Evolutionary conservation across 2,329 filamentous ascomycete species (phyloP).

Genomic region (Fusarium avenaceum): DNA sequence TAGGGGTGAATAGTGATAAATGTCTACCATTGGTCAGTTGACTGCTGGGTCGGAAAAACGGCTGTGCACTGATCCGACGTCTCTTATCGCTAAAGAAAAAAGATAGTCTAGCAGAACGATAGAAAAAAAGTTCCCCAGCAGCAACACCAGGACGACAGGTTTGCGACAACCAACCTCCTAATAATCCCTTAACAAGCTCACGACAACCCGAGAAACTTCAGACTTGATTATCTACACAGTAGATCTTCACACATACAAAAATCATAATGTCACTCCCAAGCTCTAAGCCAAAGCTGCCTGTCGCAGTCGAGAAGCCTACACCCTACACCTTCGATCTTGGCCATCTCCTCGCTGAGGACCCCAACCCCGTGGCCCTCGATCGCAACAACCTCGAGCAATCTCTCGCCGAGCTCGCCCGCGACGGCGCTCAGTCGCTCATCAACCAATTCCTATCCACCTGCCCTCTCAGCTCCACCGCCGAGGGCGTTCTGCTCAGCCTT

Average conservation of each 20-base stretch:
- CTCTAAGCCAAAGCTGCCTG: constrained; percentile 66
- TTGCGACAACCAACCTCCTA: constrained; percentile 13
- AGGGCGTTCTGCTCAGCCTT: constrained; percentile 83
- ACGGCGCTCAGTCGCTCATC: constrained; percentile 91
- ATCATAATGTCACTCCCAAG: constrained; percentile 54
- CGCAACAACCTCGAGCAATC: constrained; percentile 71
- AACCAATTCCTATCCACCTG: constrained; percentile 95
- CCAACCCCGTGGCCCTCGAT: constrained; percentile 80
- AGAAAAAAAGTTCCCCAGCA: constrained; percentile 45
- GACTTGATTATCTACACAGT: neutral
- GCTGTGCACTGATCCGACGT: constrained; percentile 47
- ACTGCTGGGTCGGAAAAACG: constrained; percentile 42
- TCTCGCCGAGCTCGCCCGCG: constrained; percentile 81
- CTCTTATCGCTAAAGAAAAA: constrained; percentile 49
- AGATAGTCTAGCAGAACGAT: constrained; percentile 3
- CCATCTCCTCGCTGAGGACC: constrained; percentile 86
- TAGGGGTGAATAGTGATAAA: constrained; percentile 9
- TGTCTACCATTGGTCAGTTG: constrained; percentile 38
- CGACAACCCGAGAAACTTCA: neutral
- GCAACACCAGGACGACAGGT: constrained; percentile 22
- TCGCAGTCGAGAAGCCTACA: constrained; percentile 83
- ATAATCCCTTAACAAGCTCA: constrained; percentile 4
- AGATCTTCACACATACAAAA: constrained; percentile 5
- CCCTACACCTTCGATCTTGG: constrained; percentile 95
- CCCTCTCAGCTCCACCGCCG: constrained; percentile 76